Conservation (phyloP, 352 stramenopile species). For the Elongisporangium anandrum region DNA sequence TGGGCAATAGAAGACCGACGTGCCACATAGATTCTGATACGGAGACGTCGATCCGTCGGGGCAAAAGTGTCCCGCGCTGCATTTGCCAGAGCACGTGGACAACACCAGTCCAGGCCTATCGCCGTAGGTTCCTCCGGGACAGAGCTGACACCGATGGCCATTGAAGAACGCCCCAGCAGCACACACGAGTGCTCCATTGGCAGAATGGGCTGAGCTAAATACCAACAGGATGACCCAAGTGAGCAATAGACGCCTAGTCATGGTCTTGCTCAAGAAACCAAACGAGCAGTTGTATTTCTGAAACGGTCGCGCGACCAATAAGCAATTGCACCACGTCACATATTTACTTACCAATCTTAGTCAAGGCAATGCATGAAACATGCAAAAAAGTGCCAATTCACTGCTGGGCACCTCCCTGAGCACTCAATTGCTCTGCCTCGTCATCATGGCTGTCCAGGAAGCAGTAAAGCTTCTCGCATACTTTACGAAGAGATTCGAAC, state of each 20-base stretch:
- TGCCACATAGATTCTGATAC: constrained; percentile 39
- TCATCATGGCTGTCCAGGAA: not conserved
- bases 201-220: not conserved
- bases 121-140: constrained; percentile 49
- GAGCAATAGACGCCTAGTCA: constrained; percentile 1
- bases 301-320: not conserved
- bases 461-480: not conserved
- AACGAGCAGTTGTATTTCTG: not conserved
- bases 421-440: not conserved
- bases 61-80: constrained; percentile 48
- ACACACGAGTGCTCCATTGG: constrained; percentile 23
- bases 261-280: constrained; percentile 11
- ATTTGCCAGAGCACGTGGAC: constrained; percentile 40
- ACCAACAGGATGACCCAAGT: constrained; percentile 1
- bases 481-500: not conserved
- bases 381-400: too few relatives aligned
- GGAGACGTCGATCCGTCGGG: constrained; percentile 52
- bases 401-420: too few relatives aligned
- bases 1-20: constrained; percentile 55
- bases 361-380: too few relatives aligned
- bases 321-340: not conserved
- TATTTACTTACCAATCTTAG: too few relatives aligned
- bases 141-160: constrained; percentile 31
- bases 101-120: constrained; percentile 27
- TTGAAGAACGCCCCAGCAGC: constrained; percentile 41